Conservation (phyloP, 2,329 filamentous ascomycete species). For the Verticillium klebahnii region DNA sequence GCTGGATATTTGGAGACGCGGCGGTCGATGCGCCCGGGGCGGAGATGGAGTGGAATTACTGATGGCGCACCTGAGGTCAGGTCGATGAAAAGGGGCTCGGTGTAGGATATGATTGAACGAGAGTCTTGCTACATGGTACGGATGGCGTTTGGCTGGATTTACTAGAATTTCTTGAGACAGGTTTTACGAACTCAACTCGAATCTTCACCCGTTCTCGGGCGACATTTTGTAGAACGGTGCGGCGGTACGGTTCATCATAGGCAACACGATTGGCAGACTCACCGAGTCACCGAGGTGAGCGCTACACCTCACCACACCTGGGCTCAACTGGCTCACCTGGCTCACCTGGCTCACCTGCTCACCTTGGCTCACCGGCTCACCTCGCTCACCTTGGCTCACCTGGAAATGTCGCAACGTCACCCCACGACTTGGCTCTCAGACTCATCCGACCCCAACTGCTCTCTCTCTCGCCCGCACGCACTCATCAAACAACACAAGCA, state of each 20-base stretch:
- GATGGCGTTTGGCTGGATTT: too few relatives aligned
- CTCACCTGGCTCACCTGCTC: neutral
- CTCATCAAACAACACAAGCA: neutral
- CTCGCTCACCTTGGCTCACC: neutral
- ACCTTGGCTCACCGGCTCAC: neutral
- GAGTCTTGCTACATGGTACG: too few relatives aligned
- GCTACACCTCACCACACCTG: too few relatives aligned
- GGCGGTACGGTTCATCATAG: too few relatives aligned
- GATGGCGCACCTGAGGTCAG: neutral
- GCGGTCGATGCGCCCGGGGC: neutral
- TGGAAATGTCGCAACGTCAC: neutral
- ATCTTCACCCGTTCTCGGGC: too few relatives aligned
- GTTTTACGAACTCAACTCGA: too few relatives aligned
- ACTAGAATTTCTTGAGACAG: too few relatives aligned
- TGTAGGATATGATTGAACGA: too few relatives aligned
- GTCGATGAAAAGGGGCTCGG: too few relatives aligned
- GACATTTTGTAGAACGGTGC: too few relatives aligned
- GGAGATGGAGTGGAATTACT: conserved; percentile 9
- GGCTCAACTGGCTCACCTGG: neutral
- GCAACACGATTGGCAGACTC: too few relatives aligned
- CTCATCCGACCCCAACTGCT: neutral
- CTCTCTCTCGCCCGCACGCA: neutral
- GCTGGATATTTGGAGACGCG: conserved; percentile 1
- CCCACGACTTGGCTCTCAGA: neutral
- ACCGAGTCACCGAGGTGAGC: too few relatives aligned